These are phyloP conservation scores for Calonectria henricotiae DNA, from an alignment of 2,329 filamentous ascomycete species.

Conservation along the genomic window DNA sequence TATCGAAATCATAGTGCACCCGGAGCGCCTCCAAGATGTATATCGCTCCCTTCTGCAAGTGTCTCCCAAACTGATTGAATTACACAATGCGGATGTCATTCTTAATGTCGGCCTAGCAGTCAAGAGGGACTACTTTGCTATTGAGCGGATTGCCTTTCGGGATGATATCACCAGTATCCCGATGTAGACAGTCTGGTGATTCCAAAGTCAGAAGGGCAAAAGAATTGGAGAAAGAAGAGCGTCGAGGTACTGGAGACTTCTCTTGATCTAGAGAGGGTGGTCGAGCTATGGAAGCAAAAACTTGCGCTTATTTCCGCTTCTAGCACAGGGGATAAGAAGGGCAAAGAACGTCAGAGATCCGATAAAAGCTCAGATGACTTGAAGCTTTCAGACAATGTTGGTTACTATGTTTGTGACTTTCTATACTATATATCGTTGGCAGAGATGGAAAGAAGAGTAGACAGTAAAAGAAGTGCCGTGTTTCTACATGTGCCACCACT, in stretches of 20 bases:
- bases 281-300: slow-evolving; percentile 13
- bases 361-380: neutral
- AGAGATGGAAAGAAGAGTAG: slow-evolving; percentile 3
- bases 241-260: slow-evolving; percentile 23
- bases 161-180: slow-evolving; percentile 30
- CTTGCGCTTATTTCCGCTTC: neutral
- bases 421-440: slow-evolving; percentile 22
- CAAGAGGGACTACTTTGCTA: slow-evolving; percentile 21
- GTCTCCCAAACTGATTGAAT: slow-evolving; percentile 14
- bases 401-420: slow-evolving; percentile 25
- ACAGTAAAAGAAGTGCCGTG: slow-evolving; percentile 5
- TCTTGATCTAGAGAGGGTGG: slow-evolving; percentile 16
- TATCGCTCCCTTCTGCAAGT: slow-evolving; percentile 9
- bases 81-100: slow-evolving; percentile 14
- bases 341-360: slow-evolving; percentile 3
- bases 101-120: slow-evolving; percentile 25
- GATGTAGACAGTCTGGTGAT: slow-evolving; percentile 27
- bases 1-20: slow-evolving; percentile 10
- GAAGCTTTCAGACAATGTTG: slow-evolving; percentile 25
- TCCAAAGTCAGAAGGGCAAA: slow-evolving; percentile 24
- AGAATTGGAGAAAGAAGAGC: slow-evolving; percentile 29
- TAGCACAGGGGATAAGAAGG: neutral
- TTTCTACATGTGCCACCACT: slow-evolving; percentile 18
- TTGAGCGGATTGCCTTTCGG: slow-evolving; percentile 12
- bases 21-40: slow-evolving; percentile 6